Evolutionary conservation across 768 basidiomycete species (phyloP).

Genomic region (Russula vinacea): DNA sequence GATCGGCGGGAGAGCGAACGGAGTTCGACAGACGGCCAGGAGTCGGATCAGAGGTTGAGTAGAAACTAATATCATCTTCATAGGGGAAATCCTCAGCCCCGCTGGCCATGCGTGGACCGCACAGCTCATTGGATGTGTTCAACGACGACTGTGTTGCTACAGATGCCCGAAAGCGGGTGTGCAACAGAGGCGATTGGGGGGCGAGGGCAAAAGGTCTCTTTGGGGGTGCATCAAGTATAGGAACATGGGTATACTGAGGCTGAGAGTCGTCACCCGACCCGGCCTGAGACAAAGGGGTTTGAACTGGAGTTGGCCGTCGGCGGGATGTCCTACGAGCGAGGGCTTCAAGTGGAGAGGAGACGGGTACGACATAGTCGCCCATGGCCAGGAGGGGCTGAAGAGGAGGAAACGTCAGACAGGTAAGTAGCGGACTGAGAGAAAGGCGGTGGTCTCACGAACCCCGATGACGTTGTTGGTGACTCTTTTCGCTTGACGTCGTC

Average conservation of each 20-base stretch:
- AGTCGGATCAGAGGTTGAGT: conserved; percentile 43
- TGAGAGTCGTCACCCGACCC: not conserved
- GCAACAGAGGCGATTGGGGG: conserved; percentile 49
- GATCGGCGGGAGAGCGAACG: not conserved
- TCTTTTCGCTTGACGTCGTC: no score
- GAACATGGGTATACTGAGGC: not conserved
- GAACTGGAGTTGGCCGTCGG: conserved; percentile 34
- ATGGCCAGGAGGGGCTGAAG: conserved; percentile 6
- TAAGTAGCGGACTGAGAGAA: not conserved
- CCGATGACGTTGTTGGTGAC: not conserved
- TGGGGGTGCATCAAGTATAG: conserved; percentile 25
- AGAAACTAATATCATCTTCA: conserved; percentile 45
- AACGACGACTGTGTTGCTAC: conserved; percentile 39
- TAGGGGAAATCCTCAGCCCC: conserved; percentile 19
- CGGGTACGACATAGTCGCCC: conserved; percentile 17
- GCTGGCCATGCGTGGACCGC: conserved; percentile 25
- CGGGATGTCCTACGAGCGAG: conserved; percentile 52
- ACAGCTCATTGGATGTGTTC: conserved; percentile 24
- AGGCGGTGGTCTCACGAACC: not conserved
- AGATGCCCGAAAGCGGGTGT: conserved; percentile 47
- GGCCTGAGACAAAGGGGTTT: conserved; percentile 10
- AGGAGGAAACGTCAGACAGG: not conserved
- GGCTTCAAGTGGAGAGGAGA: conserved; percentile 56
- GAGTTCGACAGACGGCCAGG: conserved; percentile 21
- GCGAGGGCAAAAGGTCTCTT: conserved; percentile 20